Evolutionary conservation across 257 asterid species (phyloP), one percentile per base, ranked within the genome.

Genomic region (Parsonsia alboflavescens): DNA sequence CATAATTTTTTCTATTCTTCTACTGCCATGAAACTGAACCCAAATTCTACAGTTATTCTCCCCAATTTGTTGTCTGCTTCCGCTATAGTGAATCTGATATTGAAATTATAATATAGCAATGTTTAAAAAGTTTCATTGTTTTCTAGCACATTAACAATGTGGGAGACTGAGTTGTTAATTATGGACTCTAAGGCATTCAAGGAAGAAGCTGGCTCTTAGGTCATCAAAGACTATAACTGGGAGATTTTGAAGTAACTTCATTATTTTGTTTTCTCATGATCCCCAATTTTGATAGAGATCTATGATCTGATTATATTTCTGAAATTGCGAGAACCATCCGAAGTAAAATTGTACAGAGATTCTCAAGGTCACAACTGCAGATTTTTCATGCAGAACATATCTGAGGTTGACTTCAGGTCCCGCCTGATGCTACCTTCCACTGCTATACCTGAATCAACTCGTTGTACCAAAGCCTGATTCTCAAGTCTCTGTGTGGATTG

Each of bases 261-360:
- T 45, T 87, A 84, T 5, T 82, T 83, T 91, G 22, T 95, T 88
- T 71, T 75, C 76, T 73, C 95, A 87, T 61, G 76, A 78, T 48
- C 93, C 97, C 88, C 12, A 67, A 88, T 57, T 33, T 88, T 64
- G 96, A 89, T 67, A 82, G 96, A 71, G 97, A 91, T 72, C 39
- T 1, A 61, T 91, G 80, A 74, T 89, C 94, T 74, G 94, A 91
- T 58, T 87, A 89, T 75, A 84, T 91, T 5, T 87, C 88, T 68
- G 87, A 87, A 9, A 86, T 88, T 63, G 90, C 91, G 56, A 33
- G 39, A 52, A 16, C 21, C 80, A 79, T 81, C 46, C 96, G 88
- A 54, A 89, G 96, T 81, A 88, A 73, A 78, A 91, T 77, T 85
- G 82, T 72, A 94, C 94, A 13, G 93, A 88, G 57, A 85, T 91